Evolutionary conservation across 2,329 filamentous ascomycete species (phyloP).

Genomic region (Trichoderma oligosporum): DNA sequence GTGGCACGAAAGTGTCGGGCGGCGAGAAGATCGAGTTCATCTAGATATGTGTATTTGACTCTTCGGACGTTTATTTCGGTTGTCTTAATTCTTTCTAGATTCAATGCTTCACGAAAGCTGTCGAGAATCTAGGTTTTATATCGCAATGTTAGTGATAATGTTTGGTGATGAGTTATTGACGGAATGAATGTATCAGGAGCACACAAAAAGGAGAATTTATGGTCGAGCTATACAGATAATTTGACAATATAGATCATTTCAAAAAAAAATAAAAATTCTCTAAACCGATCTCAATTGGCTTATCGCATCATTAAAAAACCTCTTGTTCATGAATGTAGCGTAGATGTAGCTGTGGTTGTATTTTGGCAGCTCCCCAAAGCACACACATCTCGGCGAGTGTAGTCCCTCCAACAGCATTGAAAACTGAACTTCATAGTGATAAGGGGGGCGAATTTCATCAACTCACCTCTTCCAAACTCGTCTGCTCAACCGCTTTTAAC

Average conservation of each 20-base stretch:
- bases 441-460: not conserved
- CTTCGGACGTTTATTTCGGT: constrained; percentile 6
- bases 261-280: too few species aligned
- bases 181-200: not conserved
- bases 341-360: not conserved
- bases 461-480: constrained; percentile 57
- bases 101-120: constrained; percentile 20
- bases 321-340: not conserved
- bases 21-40: constrained; percentile 45
- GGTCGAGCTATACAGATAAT: too few species aligned
- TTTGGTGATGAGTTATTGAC: not conserved
- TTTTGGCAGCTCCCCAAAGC: not conserved
- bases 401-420: not conserved
- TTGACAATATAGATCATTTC: too few species aligned
- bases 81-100: not conserved
- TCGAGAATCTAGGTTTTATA: constrained; percentile 26
- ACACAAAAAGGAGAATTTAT: not conserved
- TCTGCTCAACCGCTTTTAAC: constrained; percentile 54
- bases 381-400: not conserved
- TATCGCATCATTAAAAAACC: not conserved
- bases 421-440: not conserved
- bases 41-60: constrained; percentile 39
- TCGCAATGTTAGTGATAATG: not conserved
- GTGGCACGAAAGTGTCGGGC: constrained; percentile 47
- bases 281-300: too few species aligned